Base-by-base conservation (phyloP, 148 eudicot genomes). In the Diospyros kaki region DNA sequence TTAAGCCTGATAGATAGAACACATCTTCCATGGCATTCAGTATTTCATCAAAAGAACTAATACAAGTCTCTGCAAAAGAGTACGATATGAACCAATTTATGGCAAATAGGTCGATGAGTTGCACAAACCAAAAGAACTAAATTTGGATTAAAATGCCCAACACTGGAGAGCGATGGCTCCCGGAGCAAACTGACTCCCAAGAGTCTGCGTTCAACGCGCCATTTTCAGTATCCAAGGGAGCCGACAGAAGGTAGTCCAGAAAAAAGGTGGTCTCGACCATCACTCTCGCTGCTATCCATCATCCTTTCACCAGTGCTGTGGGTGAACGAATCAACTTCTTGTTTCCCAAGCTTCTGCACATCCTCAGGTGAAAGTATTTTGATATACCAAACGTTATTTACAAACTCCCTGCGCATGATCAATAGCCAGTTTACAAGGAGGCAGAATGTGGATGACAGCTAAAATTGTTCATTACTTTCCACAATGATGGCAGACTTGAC, bases 341-440 rank as follows among this genome's bases (percentile, higher is more conserved):
- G 89, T 72, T 87, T 89, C 68, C 94, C 96, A 58, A 95, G 82
- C 79, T 86, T 86, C 77, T 78, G 86, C 58, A 93, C 89, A 80
- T 95, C 99, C 85, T 92, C 96, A 3, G 99, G 97, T 18, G 99
- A 95, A 74, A 95, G 99, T 78, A 95, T 92, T 83, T 95, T 95
- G 72, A 95, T 95, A 78, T 88, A 89, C 89, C 96, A 95, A 79
- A 95, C 99, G 82, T 91, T 92, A 73, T 91, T 92, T 53, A 95
- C 90, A 83, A 95, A 95, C 81, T 89, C 93, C 90, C 99, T 95
- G 91, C 80, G 28, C 28, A 28, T 28, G 28, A 28, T 28, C 28
- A 28, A 28, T 28, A 28, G 28, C 28, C 28, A 28, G 28, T 28
- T 28, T 28, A 28, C 28, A 28, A 28, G 28, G 28, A 28, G 28